Evolutionary conservation across 1,284 basidiomycete genomes (phyloP), one percentile per base, ranked within the genome.

Genomic region (Boletus coffeatus): DNA sequence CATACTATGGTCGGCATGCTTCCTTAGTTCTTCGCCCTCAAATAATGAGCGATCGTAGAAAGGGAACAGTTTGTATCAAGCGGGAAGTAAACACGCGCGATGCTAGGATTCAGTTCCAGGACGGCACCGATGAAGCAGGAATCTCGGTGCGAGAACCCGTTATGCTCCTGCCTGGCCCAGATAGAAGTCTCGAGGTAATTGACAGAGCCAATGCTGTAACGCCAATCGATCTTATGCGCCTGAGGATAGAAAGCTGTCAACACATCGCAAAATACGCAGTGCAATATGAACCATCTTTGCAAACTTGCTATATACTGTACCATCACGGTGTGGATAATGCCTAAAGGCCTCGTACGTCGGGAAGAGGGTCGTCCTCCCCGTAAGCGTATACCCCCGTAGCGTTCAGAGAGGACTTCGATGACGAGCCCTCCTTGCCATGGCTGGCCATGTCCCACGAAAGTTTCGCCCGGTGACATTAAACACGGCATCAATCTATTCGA

Each of bases 1-100:
- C 87, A 89, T 10, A 88, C 85, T 1, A 87, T 83, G 8, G 87
- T 87, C 8, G 84, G 87, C 67, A 29, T 92, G 89, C 78, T 95
- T 95, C 72, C 87, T 90, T 93, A 94, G 76, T 93, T 89, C 79
- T 90, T 92, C 36, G 91, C 86, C 57, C 88, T 78, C 66, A 96
- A 74, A 69, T 90, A 93, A 75, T 96, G 94, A 4, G 89, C 84
- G 62, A 94, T 81, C 25, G 88, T 89, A 52, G 88, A 90, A 63
- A 94, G 76, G 76, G 89, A 87, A 69, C 89, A 90, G 75, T 96
- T 95, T 41, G 90, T 89, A 72, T 96, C 94, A n/a, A 93, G 90
- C 0, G 94, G 93, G 41, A 96, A 80, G 74, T 95, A 96, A 48
- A 96, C 89, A 14, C 94, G 84, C 1, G 89, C 90, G 57, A 89